Base-by-base conservation (phyloP, 805 yeast species). In the Lipomyces mesembrius region DNA sequence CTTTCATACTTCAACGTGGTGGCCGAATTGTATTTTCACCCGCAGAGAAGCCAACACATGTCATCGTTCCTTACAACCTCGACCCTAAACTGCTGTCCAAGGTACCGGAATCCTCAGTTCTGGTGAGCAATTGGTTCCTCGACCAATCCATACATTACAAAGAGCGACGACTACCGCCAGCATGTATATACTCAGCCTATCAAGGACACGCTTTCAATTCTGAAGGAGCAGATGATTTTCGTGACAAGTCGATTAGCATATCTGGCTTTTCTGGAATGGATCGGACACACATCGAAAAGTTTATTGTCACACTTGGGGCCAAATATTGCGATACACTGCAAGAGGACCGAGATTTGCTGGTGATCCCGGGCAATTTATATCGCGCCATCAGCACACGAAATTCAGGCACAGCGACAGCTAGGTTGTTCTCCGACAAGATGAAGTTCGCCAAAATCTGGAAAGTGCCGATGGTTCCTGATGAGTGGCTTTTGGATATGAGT, bases 181-280 rank as follows among this genome's bases (percentile, higher is more conserved):
- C 8, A 6, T 61, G 59, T 22, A 32, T 35, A 32, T 69, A 62
- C 43, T 68, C 71, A 5, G 43, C 52, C 12, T 64, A 76, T 79
- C 17, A 72, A 76, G 43, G 96, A 89, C 74, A 75, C 79, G 17
- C 91, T 76, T 77, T 66, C 69, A 77, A 57, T 63, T 77, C 61
- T 65, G 71, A 63, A 74, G 80, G 71, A 69, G 78, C 52, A 61
- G 74, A 65, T 61, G 54, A 57, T 80, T 71, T 74, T 57, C 56
- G 61, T 27, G 76, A 71, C 60, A 69, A 78, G 61, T 71, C 72
- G 8, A 79, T 89, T 3, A 82, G 89, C 68, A 81, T 89, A 2
- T 84, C 91, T 2, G 97, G 97, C 2, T 91, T 88, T 75, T 83
- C 87, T 25, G 96, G 96, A 0, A 86, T 90, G 34, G 96, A 91